Base-by-base conservation (phyloP, 2,329 filamentous ascomycete genomes). In the Cordyceps javanica region DNA sequence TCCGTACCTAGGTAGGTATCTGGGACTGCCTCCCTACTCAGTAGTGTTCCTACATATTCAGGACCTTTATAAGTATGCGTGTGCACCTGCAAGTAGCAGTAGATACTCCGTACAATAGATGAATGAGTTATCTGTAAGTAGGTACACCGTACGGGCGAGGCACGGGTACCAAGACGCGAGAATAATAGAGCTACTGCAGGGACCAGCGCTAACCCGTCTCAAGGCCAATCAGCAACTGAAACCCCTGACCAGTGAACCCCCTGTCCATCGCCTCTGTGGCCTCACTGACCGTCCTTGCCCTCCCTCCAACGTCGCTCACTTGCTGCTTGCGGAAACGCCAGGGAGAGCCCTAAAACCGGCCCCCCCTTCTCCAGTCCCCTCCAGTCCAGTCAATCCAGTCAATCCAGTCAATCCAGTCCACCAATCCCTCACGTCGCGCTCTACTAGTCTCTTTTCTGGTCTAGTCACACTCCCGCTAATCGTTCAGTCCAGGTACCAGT, bases 281-380 rank as follows among this genome's bases (percentile, higher is more conserved):
- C n/a, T n/a, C n/a, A n/a, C n/a, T n/a, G n/a, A n/a, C n/a, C n/a
- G n/a, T n/a, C n/a, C n/a, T n/a, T n/a, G 59, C 62, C 61, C 19
- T 62, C 58, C 58, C 62, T 62, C 62, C 36, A 11, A 2, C 16
- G 49, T 16, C 13, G 34, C 36, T 52, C 49, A 28, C 36, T 52
- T 54, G 28, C 51, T 54, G 51, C 39, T 36, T 45, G 28, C 51
- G 19, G 28, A 34, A 53, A n/a, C 25, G 48, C 48, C n/a, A 53
- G 50, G 36, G 50, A 53, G 50, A 32, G 26, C 25, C 28, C 49
- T 28, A 25, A 23, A 41, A 53, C 26, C n/a, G n/a, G 38, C n/a
- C 10, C 36, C 36, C 26, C 21, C 14, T 10, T 14, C 9, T n/a
- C 21, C 13, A 26, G 34, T 11, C 7, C 28, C 19, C 28, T 19